Evolutionary conservation across 2,329 filamentous ascomycete species (phyloP).

Genomic region (Ophidiomyces ophidiicola): DNA sequence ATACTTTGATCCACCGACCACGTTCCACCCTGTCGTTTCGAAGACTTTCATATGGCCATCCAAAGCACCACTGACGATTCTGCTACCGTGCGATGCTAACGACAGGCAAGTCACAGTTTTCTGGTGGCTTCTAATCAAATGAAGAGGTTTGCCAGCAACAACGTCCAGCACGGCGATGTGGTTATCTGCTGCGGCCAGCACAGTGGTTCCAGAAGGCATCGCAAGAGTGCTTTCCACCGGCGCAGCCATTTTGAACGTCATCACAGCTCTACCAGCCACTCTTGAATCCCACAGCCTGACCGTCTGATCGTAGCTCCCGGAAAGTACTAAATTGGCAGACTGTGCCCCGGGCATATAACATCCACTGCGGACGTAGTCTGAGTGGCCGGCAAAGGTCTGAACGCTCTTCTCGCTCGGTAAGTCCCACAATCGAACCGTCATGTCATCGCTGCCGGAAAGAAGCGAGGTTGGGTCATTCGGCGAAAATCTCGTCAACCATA

Average conservation of each 20-base stretch:
- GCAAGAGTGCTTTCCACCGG: constrained; percentile 81
- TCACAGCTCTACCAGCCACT: constrained; percentile 55
- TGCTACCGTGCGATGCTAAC: constrained; percentile 64
- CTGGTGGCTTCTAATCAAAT: constrained; percentile 85
- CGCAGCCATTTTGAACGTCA: constrained; percentile 90
- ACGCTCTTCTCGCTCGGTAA: constrained; percentile 66
- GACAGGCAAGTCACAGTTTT: constrained; percentile 89
- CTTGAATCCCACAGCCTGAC: constrained; percentile 89
- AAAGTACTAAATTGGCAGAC: constrained; percentile 60
- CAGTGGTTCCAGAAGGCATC: constrained; percentile 71
- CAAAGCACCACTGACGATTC: constrained; percentile 75
- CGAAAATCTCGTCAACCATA: constrained; percentile 88
- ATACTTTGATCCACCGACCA: constrained; percentile 91
- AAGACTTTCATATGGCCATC: constrained; percentile 97
- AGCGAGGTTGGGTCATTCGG: constrained; percentile 73
- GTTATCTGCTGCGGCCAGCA: constrained; percentile 74
- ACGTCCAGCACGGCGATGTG: constrained; percentile 85
- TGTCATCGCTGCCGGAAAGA: constrained; percentile 84
- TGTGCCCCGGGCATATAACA: constrained; percentile 63
- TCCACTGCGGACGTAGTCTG: constrained; percentile 82
- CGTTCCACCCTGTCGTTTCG: constrained; percentile 87
- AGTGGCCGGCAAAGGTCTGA: constrained; percentile 70
- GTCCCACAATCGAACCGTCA: constrained; percentile 89
- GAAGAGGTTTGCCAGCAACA: constrained; percentile 75
- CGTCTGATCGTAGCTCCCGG: constrained; percentile 88